These are phyloP conservation scores for Debaryomyces tyrocola DNA, from an alignment of 805 yeast genomes.

Conservation along the genomic window DNA sequence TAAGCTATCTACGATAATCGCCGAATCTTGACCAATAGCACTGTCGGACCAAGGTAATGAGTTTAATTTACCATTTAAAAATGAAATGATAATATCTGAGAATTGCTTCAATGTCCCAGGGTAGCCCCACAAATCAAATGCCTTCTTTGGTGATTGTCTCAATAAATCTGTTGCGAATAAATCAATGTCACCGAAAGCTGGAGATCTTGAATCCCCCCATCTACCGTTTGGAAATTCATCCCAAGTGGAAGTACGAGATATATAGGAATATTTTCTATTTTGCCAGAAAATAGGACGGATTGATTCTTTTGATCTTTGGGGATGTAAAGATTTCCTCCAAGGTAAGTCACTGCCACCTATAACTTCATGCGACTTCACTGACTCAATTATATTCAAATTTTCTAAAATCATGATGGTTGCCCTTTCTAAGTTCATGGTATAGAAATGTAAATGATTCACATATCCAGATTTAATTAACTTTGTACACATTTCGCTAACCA, in stretches of 20 bases:
- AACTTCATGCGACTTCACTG: conserved; percentile 36
- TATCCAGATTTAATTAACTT: conserved; percentile 67
- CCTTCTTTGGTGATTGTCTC: conserved; percentile 79
- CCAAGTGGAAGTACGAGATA: conserved; percentile 88
- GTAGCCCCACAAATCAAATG: conserved; percentile 84
- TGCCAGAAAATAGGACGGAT: conserved; percentile 97
- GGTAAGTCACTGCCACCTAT: conserved; percentile 54
- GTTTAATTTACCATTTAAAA: conserved; percentile 66
- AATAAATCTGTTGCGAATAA: conserved; percentile 75
- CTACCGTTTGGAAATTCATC: conserved; percentile 99
- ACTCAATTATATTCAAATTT: conserved; percentile 57
- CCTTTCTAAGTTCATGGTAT: conserved; percentile 96
- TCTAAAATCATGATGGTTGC: conserved; percentile 88
- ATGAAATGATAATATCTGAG: conserved; percentile 61
- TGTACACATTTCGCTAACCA: conserved; percentile 81
- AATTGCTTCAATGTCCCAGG: conserved; percentile 66
- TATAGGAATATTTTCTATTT: conserved; percentile 85
- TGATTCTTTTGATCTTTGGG: conserved; percentile 72
- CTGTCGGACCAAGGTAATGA: conserved; percentile 95
- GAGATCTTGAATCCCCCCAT: conserved; percentile 98
- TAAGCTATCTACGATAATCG: conserved; percentile 57
- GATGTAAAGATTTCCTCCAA: conserved; percentile 90
- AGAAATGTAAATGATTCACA: conserved; percentile 87
- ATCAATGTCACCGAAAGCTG: conserved; percentile 92
- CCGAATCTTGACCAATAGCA: conserved; percentile 77